phyloP scores from a whole-genome alignment of 2,329 filamentous ascomycete species.

The Hypoxylon rubiginosum region DNA sequence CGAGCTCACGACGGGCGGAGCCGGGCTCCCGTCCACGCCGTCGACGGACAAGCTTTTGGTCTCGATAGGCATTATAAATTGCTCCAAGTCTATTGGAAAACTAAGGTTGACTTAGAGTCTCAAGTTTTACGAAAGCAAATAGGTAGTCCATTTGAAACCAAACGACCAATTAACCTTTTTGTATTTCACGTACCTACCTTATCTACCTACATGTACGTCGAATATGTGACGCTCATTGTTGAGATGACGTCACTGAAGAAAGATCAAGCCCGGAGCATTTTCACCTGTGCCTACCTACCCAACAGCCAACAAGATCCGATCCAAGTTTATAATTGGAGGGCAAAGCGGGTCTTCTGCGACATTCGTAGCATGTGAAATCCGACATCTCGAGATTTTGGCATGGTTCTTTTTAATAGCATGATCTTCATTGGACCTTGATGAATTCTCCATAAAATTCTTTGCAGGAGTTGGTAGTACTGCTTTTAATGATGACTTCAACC shows the following conservation, averaged over 20 bases:
- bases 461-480: too few relatives aligned
- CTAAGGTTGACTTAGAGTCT: not conserved
- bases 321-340: slow-evolving; percentile 18
- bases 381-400: not conserved
- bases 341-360: not conserved
- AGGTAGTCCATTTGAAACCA: not conserved
- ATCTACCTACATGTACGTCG: not conserved
- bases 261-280: slow-evolving; percentile 15
- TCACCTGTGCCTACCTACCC: too few relatives aligned
- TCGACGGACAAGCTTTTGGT: slow-evolving; percentile 21
- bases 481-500: too few relatives aligned
- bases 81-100: slow-evolving; percentile 11
- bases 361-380: slow-evolving; percentile 6
- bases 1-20: slow-evolving; percentile 34
- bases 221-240: not conserved
- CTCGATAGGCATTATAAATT: slow-evolving; percentile 18
- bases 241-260: slow-evolving; percentile 23
- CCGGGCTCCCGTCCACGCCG: slow-evolving; percentile 5
- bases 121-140: not conserved
- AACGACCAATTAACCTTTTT: slow-evolving; percentile 19
- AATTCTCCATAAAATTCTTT: too few relatives aligned
- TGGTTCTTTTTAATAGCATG: not conserved
- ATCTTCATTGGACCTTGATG: too few relatives aligned
- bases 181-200: too few relatives aligned
- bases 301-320: not conserved